Evolutionary conservation across 805 yeast species (phyloP).

Genomic region (Pichia thaimueangensis): DNA sequence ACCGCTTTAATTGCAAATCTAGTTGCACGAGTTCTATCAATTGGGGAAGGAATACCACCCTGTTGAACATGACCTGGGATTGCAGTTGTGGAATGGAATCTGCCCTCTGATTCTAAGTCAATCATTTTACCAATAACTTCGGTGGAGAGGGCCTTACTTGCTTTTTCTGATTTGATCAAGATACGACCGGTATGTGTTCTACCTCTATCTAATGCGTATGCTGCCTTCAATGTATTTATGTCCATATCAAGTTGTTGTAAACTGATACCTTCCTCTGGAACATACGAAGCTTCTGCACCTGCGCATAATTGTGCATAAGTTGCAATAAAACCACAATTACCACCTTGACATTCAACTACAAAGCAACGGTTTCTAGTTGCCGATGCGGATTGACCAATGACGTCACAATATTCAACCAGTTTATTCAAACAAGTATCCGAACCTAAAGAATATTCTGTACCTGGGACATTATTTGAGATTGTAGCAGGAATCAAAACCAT

Average conservation of each 20-base stretch:
- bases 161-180: conserved; percentile 60
- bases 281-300: conserved; percentile 70
- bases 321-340: conserved; percentile 76
- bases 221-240: conserved; percentile 51
- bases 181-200: conserved; percentile 63
- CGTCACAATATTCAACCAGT: conserved; percentile 66
- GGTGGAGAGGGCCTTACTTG: conserved; percentile 60
- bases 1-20: conserved; percentile 66
- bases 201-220: conserved; percentile 58
- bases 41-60: conserved; percentile 71
- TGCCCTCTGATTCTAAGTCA: conserved; percentile 53
- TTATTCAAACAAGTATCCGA: conserved; percentile 70
- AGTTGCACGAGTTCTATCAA: conserved; percentile 70
- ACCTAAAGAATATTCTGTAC: conserved; percentile 73
- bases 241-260: conserved; percentile 60
- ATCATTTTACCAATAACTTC: conserved; percentile 67
- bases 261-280: conserved; percentile 65
- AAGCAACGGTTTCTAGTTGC: conserved; percentile 74
- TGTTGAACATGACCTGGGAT: conserved; percentile 86
- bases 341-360: conserved; percentile 82
- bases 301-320: conserved; percentile 60
- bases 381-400: conserved; percentile 72
- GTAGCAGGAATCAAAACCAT: conserved; percentile 76
- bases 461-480: conserved; percentile 75
- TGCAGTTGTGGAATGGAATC: conserved; percentile 73